Conservation (phyloP, 2,329 filamentous ascomycete species). For the Nigrospora oryzae region DNA sequence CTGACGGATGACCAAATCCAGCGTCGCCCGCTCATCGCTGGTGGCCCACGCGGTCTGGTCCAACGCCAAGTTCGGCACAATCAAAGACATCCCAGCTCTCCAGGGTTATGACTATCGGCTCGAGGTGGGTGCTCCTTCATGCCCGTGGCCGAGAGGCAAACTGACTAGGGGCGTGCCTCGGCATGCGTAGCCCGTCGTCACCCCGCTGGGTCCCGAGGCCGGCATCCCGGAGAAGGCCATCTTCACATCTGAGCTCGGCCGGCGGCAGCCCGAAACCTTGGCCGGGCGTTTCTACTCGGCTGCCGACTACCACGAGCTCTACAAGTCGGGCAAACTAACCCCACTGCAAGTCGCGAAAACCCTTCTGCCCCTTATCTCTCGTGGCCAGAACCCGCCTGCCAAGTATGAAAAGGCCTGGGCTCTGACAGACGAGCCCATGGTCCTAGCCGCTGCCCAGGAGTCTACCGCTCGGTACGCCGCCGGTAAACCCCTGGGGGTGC, state of each 20-base stretch:
- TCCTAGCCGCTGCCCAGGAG: constrained; percentile 59
- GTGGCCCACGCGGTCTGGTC: constrained; percentile 61
- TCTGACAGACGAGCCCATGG: constrained; percentile 53
- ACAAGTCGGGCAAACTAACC: constrained; percentile 60
- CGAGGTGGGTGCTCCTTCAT: constrained; percentile 29
- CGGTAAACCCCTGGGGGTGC: constrained; percentile 55
- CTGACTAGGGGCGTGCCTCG: too few species aligned
- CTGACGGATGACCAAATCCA: constrained; percentile 16
- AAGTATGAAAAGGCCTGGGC: constrained; percentile 67
- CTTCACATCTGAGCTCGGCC: constrained; percentile 31
- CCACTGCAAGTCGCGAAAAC: constrained; percentile 64
- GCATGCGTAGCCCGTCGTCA: constrained; percentile 43
- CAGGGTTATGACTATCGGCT: constrained; percentile 34
- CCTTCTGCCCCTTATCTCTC: constrained; percentile 62
- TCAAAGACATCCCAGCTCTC: constrained; percentile 38
- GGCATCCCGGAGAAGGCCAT: constrained; percentile 23
- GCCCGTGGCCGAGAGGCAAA: too few species aligned
- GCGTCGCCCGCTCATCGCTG: constrained; percentile 49
- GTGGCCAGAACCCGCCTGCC: constrained; percentile 42
- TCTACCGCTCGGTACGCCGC: constrained; percentile 66
- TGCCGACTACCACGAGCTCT: constrained; percentile 70
- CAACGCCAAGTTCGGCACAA: constrained; percentile 50
- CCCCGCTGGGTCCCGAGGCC: constrained; percentile 33
- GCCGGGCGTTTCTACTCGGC: constrained; percentile 56
- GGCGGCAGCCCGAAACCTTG: constrained; percentile 29